Evolutionary conservation across 495 filamentous ascomycete genomes (phyloP), one percentile per base, ranked within the genome.

Genomic region (Penicillium coprophilum): DNA sequence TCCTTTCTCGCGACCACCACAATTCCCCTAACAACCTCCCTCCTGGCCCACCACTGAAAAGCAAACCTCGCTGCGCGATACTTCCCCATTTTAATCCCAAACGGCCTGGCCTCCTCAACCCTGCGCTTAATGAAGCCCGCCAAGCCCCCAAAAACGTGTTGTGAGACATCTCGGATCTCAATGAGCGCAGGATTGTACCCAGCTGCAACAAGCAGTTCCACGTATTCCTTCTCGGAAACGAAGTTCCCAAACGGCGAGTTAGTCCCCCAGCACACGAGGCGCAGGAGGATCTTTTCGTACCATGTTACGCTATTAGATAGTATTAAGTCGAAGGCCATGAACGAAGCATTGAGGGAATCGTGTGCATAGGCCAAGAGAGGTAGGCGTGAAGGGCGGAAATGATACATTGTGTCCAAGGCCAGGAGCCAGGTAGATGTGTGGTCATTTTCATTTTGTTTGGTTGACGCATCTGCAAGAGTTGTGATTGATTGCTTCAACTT

Each of bases 151-250:
- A 80, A 80, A 3, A 78, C 74, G 57, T 79, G 61, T 13, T 64
- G 57, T 4, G 77, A 74, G 45, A 82, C 55, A 67, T 82, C 78
- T 34, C 58, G 32, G n/a, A 80, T 72, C 43, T 61, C 58, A 56
- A 82, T 73, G 2, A 40, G 34, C 1, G 61, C 59, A 2, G 53
- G 41, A n/a, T 64, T 64, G 58, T 82, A 82, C 4, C 79, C 78
- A 10, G 70, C 69, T 17, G 28, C 27, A 27, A 71, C 56, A 10
- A 74, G 49, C 30, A 93, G 60, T 3, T 66, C 69, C 2, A 73
- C 59, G 62, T 94, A 91, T 56, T 89, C 79, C 0, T 74, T 77
- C 15, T 79, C 67, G 0, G 80, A 73, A 15, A 93, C 63, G 19
- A 77, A 63, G 52, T 76, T 78, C 1, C 60, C 46, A 28, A 66